A percentile compares a stretch with the other conserved stretches of the same genome.
These are phyloP conservation scores for Polyporus arcularius DNA, from an alignment of 768 basidiomycete species.

Conservation along the genomic window DNA sequence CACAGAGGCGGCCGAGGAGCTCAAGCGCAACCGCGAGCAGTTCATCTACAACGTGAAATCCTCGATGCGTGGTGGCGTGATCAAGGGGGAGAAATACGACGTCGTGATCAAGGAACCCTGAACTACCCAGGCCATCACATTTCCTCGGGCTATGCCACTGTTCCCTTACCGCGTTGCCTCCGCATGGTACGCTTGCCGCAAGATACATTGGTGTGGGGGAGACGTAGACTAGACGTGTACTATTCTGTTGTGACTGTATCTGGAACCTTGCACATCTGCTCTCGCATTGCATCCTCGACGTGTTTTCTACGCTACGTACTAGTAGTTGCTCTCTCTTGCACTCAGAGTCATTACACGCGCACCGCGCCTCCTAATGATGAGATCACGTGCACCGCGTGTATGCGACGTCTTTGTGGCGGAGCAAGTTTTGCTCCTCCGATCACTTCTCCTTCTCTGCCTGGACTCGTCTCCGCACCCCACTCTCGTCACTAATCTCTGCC, in stretches of 20 bases:
- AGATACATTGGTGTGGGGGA: not conserved
- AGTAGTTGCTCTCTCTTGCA: not conserved
- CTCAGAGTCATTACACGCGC: not conserved
- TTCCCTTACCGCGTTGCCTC: not conserved
- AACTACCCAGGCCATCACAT: not conserved
- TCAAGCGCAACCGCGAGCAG: slow-evolving; percentile 82
- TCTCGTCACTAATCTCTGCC: not conserved
- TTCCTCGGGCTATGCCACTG: not conserved
- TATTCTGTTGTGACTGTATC: slow-evolving; percentile 19
- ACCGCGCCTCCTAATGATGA: not conserved
- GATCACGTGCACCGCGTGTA: slow-evolving; percentile 6
- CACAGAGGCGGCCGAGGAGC: slow-evolving; percentile 93
- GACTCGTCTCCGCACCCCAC: not conserved
- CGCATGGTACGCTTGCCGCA: not conserved
- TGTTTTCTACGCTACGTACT: not conserved
- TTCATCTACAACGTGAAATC: slow-evolving; percentile 85
- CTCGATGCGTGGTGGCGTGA: slow-evolving; percentile 79
- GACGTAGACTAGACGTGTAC: slow-evolving; percentile 22
- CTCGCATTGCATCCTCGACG: not conserved
- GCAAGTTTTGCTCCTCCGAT: not conserved
- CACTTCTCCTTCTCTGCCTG: not conserved
- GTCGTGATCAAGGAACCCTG: slow-evolving; percentile 46
- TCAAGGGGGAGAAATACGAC: slow-evolving; percentile 82
- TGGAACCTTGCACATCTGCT: slow-evolving; percentile 14
- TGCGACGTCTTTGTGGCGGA: too few species aligned